Evolutionary conservation across 2,329 filamentous ascomycete genomes (phyloP).

Genomic region (Scedosporium minutisporum): DNA sequence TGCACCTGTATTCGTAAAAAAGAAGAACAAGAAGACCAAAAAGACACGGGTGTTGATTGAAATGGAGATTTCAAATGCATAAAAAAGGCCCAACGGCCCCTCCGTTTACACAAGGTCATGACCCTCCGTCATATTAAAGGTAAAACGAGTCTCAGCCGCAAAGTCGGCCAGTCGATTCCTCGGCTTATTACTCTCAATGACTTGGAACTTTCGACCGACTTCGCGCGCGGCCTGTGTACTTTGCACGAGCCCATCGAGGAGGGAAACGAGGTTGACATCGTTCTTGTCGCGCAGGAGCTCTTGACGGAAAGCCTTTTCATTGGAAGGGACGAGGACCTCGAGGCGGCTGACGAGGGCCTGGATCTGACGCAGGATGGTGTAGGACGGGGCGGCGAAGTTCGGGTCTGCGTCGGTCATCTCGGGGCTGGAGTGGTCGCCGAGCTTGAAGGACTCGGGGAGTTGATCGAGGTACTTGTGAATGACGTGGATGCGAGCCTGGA

Average conservation of each 20-base stretch:
- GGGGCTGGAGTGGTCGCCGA: slow-evolving; percentile 27
- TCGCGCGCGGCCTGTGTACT: slow-evolving; percentile 62
- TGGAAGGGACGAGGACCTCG: slow-evolving; percentile 67
- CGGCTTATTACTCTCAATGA: slow-evolving; percentile 37
- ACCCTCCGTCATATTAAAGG: background rate
- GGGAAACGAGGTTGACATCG: slow-evolving; percentile 68
- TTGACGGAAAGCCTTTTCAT: slow-evolving; percentile 53
- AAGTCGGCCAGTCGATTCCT: background rate
- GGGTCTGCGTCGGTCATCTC: slow-evolving; percentile 21
- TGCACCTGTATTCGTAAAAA: background rate
- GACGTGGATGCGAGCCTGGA: slow-evolving; percentile 66
- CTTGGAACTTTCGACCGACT: slow-evolving; percentile 62
- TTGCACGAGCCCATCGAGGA: slow-evolving; percentile 67
- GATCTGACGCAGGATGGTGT: slow-evolving; percentile 76
- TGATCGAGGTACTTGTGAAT: slow-evolving; percentile 67
- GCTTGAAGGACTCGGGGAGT: slow-evolving; percentile 33
- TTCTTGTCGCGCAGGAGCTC: slow-evolving; percentile 72
- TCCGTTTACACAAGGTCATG: background rate
- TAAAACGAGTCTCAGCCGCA: background rate
- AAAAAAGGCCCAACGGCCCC: background rate
- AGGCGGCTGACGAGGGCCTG: slow-evolving; percentile 77
- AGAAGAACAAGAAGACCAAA: background rate
- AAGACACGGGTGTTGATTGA: background rate
- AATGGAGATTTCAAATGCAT: background rate
- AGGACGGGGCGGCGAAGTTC: slow-evolving; percentile 33